phyloP scores from a whole-genome alignment of 2,329 filamentous ascomycete genomes.

The Stromatinia cepivora region DNA sequence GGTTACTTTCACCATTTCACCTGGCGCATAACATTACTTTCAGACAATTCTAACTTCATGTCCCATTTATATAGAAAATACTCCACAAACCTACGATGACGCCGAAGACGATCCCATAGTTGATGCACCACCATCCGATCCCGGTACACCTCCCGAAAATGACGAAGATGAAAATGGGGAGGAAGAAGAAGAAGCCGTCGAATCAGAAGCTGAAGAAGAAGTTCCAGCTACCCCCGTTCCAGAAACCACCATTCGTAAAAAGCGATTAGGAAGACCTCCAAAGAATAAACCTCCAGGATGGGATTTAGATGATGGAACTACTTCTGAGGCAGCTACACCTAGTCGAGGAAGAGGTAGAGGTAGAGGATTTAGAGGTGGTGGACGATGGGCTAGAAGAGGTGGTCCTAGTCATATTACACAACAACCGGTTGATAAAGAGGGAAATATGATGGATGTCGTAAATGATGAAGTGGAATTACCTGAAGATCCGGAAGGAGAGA shows the following conservation, averaged over 20 bases:
- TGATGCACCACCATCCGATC: conserved; percentile 42
- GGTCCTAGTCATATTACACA: conserved; percentile 75
- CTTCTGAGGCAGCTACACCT: conserved; percentile 49
- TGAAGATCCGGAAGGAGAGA: conserved; percentile 83
- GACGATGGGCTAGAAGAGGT: conserved; percentile 66
- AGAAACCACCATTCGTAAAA: conserved; percentile 62
- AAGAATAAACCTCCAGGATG: conserved; percentile 83
- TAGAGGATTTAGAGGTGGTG: conserved; percentile 58
- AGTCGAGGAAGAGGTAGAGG: conserved; percentile 60
- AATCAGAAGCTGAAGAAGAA: conserved; percentile 46
- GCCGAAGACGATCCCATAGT: conserved; percentile 49
- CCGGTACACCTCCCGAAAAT: conserved; percentile 35
- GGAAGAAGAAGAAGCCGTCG: conserved; percentile 17
- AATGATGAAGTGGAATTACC: conserved; percentile 90
- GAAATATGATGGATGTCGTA: conserved; percentile 84
- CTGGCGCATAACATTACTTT: conserved; percentile 28
- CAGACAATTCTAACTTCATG: conserved; percentile 8
- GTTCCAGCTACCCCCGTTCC: conserved; percentile 39
- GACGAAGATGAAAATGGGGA: conserved; percentile 47
- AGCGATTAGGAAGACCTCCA: conserved; percentile 78
- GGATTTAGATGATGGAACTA: conserved; percentile 56
- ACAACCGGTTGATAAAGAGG: conserved; percentile 89
- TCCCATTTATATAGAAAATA: conserved; percentile 47
- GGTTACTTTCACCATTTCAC: conserved; percentile 35
- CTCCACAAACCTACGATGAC: conserved; percentile 47